These are phyloP conservation scores for Phlebiopsis gigantea DNA, from an alignment of 768 basidiomycete species.

Conservation along the genomic window DNA sequence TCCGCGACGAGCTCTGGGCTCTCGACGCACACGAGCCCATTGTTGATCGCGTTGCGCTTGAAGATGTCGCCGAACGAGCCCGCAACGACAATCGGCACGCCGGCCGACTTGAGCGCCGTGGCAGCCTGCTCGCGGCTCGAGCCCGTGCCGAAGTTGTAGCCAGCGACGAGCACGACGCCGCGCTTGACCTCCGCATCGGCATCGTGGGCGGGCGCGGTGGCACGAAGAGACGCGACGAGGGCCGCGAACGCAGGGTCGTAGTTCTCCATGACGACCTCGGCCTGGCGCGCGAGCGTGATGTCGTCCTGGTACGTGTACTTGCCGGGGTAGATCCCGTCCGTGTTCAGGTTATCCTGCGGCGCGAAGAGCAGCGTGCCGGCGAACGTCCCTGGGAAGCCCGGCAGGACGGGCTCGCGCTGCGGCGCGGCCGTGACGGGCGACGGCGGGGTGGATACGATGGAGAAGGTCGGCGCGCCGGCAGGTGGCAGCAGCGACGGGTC, in stretches of 20 bases:
- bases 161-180: slow-evolving; percentile 81
- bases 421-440: slow-evolving; percentile 26
- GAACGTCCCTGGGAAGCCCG: slow-evolving; percentile 81
- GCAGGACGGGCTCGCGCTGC: slow-evolving; percentile 59
- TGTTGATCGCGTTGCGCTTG: slow-evolving; percentile 99
- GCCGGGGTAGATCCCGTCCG: slow-evolving; percentile 97
- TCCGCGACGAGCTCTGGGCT: slow-evolving; percentile 85
- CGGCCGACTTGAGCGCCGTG: slow-evolving; percentile 92
- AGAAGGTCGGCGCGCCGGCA: slow-evolving; percentile 50
- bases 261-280: slow-evolving; percentile 98
- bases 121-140: slow-evolving; percentile 98
- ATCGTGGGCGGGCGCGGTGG: slow-evolving; percentile 14
- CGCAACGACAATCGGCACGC: slow-evolving; percentile 90
- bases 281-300: slow-evolving; percentile 91
- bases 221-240: slow-evolving; percentile 51
- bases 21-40: slow-evolving; percentile 93
- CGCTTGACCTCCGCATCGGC: slow-evolving; percentile 29
- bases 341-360: slow-evolving; percentile 97
- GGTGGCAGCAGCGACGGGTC: slow-evolving; percentile 49
- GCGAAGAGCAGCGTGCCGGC: slow-evolving; percentile 84
- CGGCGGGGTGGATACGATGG: slow-evolving; percentile 33
- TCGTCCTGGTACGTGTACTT: slow-evolving; percentile 99
- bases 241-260: slow-evolving; percentile 87
- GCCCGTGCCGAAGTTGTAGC: slow-evolving; percentile 98
- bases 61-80: slow-evolving; percentile 99